These are phyloP conservation scores for Gypsophila paniculata DNA, from an alignment of 179 eudicot species.

Conservation along the genomic window DNA sequence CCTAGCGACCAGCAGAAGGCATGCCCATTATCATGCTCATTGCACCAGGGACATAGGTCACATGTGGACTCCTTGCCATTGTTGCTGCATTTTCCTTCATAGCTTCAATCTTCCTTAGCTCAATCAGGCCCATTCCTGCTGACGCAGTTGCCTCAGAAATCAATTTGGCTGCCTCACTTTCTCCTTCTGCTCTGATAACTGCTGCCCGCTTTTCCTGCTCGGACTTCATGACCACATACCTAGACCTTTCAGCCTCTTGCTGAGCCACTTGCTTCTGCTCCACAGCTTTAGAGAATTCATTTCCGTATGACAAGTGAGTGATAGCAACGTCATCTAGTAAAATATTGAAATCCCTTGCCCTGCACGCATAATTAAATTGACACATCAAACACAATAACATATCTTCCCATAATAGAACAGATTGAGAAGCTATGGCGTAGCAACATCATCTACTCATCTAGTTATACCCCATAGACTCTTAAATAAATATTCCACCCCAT, in stretches of 20 bases:
- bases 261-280: slow-evolving; percentile 99
- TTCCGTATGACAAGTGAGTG: slow-evolving; percentile 81
- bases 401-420: neutral
- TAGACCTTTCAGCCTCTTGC: slow-evolving; percentile 95
- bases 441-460: no score
- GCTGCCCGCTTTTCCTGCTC: slow-evolving; percentile 95
- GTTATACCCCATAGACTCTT: no score
- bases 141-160: slow-evolving; percentile 81
- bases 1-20: slow-evolving; percentile 29
- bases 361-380: slow-evolving; percentile 8
- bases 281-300: slow-evolving; percentile 88
- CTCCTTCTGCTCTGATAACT: slow-evolving; percentile 91
- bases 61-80: slow-evolving; percentile 60
- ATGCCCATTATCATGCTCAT: slow-evolving; percentile 68
- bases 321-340: slow-evolving; percentile 84
- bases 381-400: neutral
- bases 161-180: slow-evolving; percentile 88
- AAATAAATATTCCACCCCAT: no score
- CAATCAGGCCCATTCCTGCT: slow-evolving; percentile 86
- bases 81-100: slow-evolving; percentile 68
- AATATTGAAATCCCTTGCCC: slow-evolving; percentile 85
- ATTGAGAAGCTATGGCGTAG: neutral
- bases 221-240: slow-evolving; percentile 77
- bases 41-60: slow-evolving; percentile 57
- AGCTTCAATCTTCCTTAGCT: slow-evolving; percentile 93